These are phyloP conservation scores for Benincasa hispida DNA, from an alignment of 306 rosid species.

Conservation along the genomic window DNA sequence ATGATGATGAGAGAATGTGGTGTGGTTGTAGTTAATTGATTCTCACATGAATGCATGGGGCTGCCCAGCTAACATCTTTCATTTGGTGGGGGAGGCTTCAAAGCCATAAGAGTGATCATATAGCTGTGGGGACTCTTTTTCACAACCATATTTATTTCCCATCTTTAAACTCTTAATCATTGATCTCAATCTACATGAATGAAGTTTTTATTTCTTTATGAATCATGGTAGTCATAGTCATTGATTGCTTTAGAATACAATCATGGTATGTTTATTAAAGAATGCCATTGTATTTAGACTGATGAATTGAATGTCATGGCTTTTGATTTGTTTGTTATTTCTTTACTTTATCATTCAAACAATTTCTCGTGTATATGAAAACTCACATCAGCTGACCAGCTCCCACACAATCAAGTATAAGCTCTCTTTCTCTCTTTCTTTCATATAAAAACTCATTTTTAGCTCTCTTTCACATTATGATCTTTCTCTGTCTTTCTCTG, in stretches of 20 bases:
- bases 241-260: slow-evolving; percentile 2
- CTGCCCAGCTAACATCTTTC: slow-evolving; percentile 33
- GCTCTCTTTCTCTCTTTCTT: not conserved
- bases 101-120: slow-evolving; percentile 31
- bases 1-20: slow-evolving; percentile 37
- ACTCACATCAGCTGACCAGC: not conserved
- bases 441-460: not conserved
- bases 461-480: slow-evolving; percentile 1
- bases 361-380: not conserved
- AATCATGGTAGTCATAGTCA: not conserved
- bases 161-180: not conserved
- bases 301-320: not conserved
- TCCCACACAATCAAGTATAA: slow-evolving; percentile 1
- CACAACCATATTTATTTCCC: slow-evolving; percentile 1
- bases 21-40: slow-evolving; percentile 38
- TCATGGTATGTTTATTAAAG: not conserved
- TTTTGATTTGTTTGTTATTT: not conserved
- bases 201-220: not conserved
- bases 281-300: not conserved
- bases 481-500: slow-evolving; percentile 16
- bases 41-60: slow-evolving; percentile 84
- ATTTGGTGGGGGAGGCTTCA: slow-evolving; percentile 9
- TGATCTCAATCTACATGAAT: slow-evolving; percentile 1
- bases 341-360: not conserved
- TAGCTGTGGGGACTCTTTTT: slow-evolving; percentile 22